These are phyloP conservation scores for Suhomyces sp. DNA, from an alignment of 805 yeast species.

Conservation along the genomic window DNA sequence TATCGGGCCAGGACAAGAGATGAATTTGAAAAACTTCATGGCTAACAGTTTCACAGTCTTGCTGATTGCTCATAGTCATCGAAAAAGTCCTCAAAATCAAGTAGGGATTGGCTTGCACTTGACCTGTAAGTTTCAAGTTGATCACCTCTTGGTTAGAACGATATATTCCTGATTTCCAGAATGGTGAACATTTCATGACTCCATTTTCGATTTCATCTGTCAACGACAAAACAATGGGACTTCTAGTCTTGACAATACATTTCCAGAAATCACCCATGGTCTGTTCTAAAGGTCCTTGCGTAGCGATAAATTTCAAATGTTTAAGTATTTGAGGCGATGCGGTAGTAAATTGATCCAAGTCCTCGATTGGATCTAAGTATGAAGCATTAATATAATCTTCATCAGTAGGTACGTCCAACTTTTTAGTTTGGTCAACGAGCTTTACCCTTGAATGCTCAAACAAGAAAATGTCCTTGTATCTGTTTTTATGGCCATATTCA, in stretches of 20 bases:
- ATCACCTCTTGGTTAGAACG: constrained; percentile 24
- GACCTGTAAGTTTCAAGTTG: constrained; percentile 14
- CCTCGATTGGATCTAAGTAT: constrained; percentile 37
- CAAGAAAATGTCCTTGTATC: constrained; percentile 87
- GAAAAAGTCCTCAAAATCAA: constrained; percentile 14
- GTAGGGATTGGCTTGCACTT: constrained; percentile 5
- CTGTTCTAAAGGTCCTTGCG: constrained; percentile 79
- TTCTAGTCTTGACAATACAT: constrained; percentile 59
- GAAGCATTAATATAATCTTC: constrained; percentile 85
- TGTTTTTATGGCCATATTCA: constrained; percentile 58
- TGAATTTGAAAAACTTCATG: constrained; percentile 72
- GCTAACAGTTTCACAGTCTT: not conserved
- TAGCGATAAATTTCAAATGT: constrained; percentile 53
- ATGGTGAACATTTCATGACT: constrained; percentile 72
- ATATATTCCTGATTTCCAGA: constrained; percentile 68
- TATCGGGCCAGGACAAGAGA: constrained; percentile 79
- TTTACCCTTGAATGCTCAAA: constrained; percentile 83
- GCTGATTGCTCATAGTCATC: constrained; percentile 9
- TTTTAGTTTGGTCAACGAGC: constrained; percentile 27
- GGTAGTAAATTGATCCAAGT: constrained; percentile 10
- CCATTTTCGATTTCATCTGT: constrained; percentile 76
- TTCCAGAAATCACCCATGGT: constrained; percentile 87
- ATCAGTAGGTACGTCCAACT: constrained; percentile 16
- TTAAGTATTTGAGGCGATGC: constrained; percentile 5
- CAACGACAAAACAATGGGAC: constrained; percentile 68